phyloP scores from a whole-genome alignment of 2,329 filamentous ascomycete genomes.

The Rutstroemia sp. region DNA sequence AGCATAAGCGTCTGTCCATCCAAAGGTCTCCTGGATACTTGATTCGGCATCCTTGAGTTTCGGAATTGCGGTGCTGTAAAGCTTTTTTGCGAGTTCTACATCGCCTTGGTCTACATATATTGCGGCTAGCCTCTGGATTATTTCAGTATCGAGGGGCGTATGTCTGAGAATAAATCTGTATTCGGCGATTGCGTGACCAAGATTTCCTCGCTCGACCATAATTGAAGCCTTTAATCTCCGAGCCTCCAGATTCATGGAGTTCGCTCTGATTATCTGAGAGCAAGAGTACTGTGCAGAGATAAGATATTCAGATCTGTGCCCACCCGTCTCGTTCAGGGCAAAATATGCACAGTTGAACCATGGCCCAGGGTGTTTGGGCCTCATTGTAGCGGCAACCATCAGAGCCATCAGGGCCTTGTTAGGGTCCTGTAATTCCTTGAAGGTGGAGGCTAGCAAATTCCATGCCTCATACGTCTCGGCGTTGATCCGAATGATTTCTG shows the following conservation, averaged over 20 bases:
- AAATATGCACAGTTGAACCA: conserved; percentile 54
- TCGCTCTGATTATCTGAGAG: conserved; percentile 50
- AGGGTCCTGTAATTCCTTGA: conserved; percentile 50
- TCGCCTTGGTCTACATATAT: conserved; percentile 30
- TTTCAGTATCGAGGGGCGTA: conserved; percentile 38
- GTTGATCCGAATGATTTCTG: conserved; percentile 61
- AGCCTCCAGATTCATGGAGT: conserved; percentile 45
- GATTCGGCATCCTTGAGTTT: conserved; percentile 17
- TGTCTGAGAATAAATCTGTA: conserved; percentile 47
- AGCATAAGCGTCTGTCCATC: conserved; percentile 78
- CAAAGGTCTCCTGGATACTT: conserved; percentile 15
- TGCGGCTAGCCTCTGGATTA: conserved; percentile 30
- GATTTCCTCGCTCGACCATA: conserved; percentile 47
- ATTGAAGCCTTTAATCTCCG: conserved; percentile 53
- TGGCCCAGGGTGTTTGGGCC: conserved; percentile 50
- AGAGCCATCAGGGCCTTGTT: conserved; percentile 52
- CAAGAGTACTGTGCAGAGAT: conserved; percentile 52
- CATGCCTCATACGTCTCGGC: conserved; percentile 60
- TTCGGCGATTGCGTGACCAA: conserved; percentile 46
- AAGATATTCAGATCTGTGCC: conserved; percentile 38
- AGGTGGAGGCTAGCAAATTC: conserved; percentile 54
- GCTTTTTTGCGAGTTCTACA: conserved; percentile 27
- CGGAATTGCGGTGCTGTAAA: conserved; percentile 29
- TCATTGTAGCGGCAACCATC: conserved; percentile 55
- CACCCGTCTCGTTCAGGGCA: conserved; percentile 44